Conservation (phyloP, 768 basidiomycete genomes). For the Daedaleopsis nitida region DNA sequence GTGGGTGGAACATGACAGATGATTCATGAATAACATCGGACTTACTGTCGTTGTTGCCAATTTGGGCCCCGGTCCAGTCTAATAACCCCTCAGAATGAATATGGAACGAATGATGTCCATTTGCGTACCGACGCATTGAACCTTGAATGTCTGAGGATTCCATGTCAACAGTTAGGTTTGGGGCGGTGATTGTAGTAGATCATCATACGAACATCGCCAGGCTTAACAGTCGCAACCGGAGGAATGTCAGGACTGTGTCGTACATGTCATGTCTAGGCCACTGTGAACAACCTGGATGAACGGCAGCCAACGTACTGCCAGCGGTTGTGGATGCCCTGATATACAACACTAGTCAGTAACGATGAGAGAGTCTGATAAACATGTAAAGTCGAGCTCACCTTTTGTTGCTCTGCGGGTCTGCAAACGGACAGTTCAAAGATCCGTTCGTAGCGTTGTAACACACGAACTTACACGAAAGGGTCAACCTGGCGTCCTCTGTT, state of each 20-base stretch:
- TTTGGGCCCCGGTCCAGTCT: slow-evolving; percentile 84
- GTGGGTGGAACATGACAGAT: background rate
- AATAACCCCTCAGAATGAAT: background rate
- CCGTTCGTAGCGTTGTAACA: background rate
- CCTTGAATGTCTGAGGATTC: slow-evolving; percentile 57
- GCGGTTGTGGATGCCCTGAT: slow-evolving; percentile 66
- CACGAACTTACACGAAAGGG: slow-evolving; percentile 59
- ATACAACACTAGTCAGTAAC: background rate
- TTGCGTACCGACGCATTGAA: slow-evolving; percentile 66
- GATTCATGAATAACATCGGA: background rate
- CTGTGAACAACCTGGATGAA: no score
- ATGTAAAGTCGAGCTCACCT: slow-evolving; percentile 39
- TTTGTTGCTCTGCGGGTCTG: slow-evolving; percentile 56
- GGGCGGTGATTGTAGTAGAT: background rate
- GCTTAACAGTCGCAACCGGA: slow-evolving; percentile 60
- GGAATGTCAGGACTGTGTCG: slow-evolving; percentile 60
- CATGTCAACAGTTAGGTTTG: background rate
- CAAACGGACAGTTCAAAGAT: background rate
- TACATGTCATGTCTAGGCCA: background rate
- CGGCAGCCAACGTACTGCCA: slow-evolving; percentile 59
- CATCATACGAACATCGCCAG: slow-evolving; percentile 48
- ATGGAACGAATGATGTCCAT: background rate
- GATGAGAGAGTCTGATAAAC: background rate
- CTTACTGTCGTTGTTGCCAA: slow-evolving; percentile 73
- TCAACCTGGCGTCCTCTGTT: slow-evolving; percentile 51